Conservation (phyloP, 208 protist genomes). For the Acanthamoeba rhysodes region DNA sequence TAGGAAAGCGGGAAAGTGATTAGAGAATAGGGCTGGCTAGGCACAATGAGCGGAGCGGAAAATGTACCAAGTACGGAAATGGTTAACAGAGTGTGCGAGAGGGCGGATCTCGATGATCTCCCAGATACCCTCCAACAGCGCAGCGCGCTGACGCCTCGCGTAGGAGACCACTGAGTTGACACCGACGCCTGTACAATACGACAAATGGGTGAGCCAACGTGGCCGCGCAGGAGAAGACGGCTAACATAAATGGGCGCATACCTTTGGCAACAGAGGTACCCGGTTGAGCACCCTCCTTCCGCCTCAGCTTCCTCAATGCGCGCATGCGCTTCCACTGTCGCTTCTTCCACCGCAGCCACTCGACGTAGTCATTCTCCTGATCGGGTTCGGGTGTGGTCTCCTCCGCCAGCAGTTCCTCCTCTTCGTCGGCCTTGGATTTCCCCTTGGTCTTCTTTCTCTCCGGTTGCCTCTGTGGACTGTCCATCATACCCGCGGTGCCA, state of each 20-base stretch:
- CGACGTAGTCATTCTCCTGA: constrained; percentile 40
- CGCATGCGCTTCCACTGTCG: constrained; percentile 81
- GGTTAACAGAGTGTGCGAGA: neutral
- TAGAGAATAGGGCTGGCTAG: neutral
- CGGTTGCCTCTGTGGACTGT: neutral
- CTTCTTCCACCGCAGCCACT: constrained; percentile 76
- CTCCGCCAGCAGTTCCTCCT: constrained; percentile 18
- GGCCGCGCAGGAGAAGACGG: neutral
- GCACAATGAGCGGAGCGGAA: neutral
- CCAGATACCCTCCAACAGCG: constrained; percentile 58
- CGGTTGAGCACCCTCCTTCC: constrained; percentile 29
- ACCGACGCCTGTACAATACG: neutral
- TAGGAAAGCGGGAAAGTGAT: neutral
- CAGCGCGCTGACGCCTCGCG: constrained; percentile 54
- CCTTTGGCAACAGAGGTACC: neutral
- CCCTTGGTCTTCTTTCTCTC: constrained; percentile 65
- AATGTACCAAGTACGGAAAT: constrained; percentile 65
- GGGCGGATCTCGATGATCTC: constrained; percentile 65
- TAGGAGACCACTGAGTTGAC: constrained; percentile 53
- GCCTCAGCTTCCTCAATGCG: constrained; percentile 18
- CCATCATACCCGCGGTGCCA: constrained; percentile 71
- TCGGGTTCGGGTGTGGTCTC: constrained; percentile 60
- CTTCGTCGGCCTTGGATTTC: constrained; percentile 50
- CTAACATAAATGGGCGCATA: too few relatives aligned
- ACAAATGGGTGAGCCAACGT: neutral